A percentile compares a stretch with the other conserved stretches of the same genome.
phyloP scores from a whole-genome alignment of 148 eudicot genomes.

The Euryodendron excelsum region DNA sequence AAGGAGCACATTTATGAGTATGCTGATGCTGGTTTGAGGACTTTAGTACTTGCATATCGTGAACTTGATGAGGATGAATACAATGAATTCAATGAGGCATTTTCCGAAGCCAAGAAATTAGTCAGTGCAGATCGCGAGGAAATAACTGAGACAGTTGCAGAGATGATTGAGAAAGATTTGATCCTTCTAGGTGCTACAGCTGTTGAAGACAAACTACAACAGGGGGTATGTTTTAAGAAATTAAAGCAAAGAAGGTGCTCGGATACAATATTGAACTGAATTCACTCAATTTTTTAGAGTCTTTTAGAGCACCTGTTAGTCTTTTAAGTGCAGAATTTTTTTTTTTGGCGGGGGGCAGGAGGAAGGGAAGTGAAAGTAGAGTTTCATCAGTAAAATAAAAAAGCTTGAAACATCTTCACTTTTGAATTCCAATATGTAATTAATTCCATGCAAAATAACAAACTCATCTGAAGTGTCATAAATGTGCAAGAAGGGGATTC shows the following conservation, averaged over 20 bases:
- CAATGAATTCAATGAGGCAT: slow-evolving; percentile 35
- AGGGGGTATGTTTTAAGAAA: slow-evolving; percentile 50
- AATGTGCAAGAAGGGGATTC: no score
- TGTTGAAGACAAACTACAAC: slow-evolving; percentile 74
- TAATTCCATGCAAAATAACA: neutral
- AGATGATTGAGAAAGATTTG: slow-evolving; percentile 50
- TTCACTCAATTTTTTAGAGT: neutral
- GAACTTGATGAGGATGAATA: slow-evolving; percentile 51
- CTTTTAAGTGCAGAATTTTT: neutral
- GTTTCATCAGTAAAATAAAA: neutral
- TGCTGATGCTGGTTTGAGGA: slow-evolving; percentile 68
- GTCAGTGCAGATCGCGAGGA: slow-evolving; percentile 50
- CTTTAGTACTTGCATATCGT: slow-evolving; percentile 58
- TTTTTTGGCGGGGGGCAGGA: no score
- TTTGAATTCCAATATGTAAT: neutral
- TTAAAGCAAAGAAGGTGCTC: neutral
- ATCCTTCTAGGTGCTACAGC: slow-evolving; percentile 72
- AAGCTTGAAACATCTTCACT: neutral
- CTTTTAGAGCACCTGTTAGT: neutral
- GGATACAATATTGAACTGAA: neutral
- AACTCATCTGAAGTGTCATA: no score
- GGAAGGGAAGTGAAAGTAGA: neutral
- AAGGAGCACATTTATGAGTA: slow-evolving; percentile 51
- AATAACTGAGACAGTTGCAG: slow-evolving; percentile 46
- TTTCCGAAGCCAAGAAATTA: slow-evolving; percentile 42